These are phyloP conservation scores for Metschnikowia picachoensis DNA, from an alignment of 805 yeast genomes.

Conservation along the genomic window DNA sequence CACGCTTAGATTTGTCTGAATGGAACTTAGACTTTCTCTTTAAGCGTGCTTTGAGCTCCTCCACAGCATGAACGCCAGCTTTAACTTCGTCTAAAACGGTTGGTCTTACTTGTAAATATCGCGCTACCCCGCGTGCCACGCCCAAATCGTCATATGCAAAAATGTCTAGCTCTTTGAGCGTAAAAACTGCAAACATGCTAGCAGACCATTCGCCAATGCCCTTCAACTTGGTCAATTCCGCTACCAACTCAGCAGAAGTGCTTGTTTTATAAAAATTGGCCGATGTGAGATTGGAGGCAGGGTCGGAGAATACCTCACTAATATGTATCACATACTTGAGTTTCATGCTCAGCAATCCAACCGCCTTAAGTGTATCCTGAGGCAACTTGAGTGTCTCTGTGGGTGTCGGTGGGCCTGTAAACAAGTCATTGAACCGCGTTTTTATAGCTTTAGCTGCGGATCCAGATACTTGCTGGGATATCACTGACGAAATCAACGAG, in stretches of 20 bases:
- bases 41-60: conserved; percentile 26
- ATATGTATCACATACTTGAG: conserved; percentile 57
- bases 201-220: conserved; percentile 88
- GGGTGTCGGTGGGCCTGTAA: conserved; percentile 49
- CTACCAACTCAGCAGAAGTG: conserved; percentile 44
- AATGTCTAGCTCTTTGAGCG: conserved; percentile 60
- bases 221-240: conserved; percentile 50
- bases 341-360: conserved; percentile 71
- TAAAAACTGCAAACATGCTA: conserved; percentile 78
- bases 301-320: conserved; percentile 47
- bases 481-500: conserved; percentile 39
- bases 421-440: conserved; percentile 37
- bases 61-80: conserved; percentile 28
- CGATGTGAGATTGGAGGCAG: conserved; percentile 29
- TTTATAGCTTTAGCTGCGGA: conserved; percentile 71
- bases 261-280: conserved; percentile 34
- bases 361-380: conserved; percentile 49
- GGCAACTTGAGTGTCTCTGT: conserved; percentile 37
- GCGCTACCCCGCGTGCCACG: conserved; percentile 73
- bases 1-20: conserved; percentile 42
- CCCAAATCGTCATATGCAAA: conserved; percentile 82
- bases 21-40: conserved; percentile 35
- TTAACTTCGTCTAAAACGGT: conserved; percentile 44
- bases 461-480: conserved; percentile 77
- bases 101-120: conserved; percentile 55